Base-by-base conservation (phyloP, 306 rosid genomes). In the Castanea sativa region DNA sequence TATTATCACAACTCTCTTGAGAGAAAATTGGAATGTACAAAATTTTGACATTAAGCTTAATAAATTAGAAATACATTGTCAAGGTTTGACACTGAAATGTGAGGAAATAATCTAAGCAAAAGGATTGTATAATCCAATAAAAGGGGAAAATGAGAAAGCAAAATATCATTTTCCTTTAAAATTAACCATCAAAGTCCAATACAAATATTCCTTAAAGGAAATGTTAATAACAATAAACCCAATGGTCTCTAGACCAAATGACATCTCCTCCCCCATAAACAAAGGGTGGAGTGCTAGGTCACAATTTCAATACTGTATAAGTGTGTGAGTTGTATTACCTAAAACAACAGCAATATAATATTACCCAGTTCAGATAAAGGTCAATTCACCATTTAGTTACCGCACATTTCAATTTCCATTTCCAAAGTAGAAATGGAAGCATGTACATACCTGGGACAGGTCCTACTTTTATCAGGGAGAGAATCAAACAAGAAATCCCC, bases 401-500 rank as follows among this genome's bases (percentile, higher is more conserved):
- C 18, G 35, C n/a, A 7, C 38, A 33, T 67, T 70, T 71, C 69
- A 43, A 10, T 20, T 57, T 33, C 11, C 49, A 67, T 18, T 32
- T 75, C n/a, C 30, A 51, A 27, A 33, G 60, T 57, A 78, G 27
- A 76, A 68, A 19, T 1, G 56, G 71, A 79, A 81, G 76, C 16
- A 33, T 55, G 33, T 51, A 45, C 83, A 71, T 85, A 93, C 99
- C 97, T 93, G 59, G 99, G 99, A 81, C 99, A 93, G 41, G 78
- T 78, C 82, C 98, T 89, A 76, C 82, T 88, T 79, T 86, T 79
- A 38, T 88, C 89, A 0, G 94, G 89, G 52, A 95, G 88, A 79
- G 89, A 87, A 60, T 92, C 81, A 86, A 95, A 95, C 79, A 95
- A 84, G 82, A 79, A 84, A 71, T 89, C 81, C 35, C 83, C 93